Evolutionary conservation across 495 filamentous ascomycete species (phyloP).

Genomic region (Hyaloscypha bicolor): DNA sequence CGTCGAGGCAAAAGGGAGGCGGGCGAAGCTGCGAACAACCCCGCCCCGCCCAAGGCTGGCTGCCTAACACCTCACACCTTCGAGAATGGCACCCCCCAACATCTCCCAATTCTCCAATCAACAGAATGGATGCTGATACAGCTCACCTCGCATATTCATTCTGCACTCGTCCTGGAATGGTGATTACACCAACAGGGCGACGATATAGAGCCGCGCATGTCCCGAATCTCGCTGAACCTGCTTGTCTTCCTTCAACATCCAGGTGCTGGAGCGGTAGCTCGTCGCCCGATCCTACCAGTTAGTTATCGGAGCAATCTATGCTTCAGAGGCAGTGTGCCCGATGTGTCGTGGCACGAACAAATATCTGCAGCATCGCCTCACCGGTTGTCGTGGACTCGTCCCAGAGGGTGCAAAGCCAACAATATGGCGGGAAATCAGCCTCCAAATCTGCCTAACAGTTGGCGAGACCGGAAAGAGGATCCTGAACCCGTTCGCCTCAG

Average conservation of each 20-base stretch:
- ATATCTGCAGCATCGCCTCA: neutral
- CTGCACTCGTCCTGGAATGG: conserved; percentile 4
- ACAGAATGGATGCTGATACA: conserved; percentile 7
- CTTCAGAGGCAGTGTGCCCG: conserved; percentile 13
- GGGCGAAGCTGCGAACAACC: conserved; percentile 16
- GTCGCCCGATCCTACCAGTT: neutral
- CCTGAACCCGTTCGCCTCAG: conserved; percentile 3
- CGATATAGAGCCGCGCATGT: conserved; percentile 3
- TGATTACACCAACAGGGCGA: neutral
- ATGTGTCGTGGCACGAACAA: conserved; percentile 1
- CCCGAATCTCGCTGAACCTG: neutral
- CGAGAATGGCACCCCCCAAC: conserved; percentile 10
- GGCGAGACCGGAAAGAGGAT: conserved; percentile 8
- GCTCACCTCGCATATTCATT: conserved; percentile 10
- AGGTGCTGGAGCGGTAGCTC: neutral
- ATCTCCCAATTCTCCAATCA: conserved; percentile 12
- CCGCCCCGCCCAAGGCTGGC: conserved; percentile 7
- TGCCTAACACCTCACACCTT: conserved; percentile 12
- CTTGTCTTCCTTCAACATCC: neutral
- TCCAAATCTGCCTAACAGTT: conserved; percentile 5
- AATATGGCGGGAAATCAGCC: conserved; percentile 1
- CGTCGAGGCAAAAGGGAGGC: conserved; percentile 20
- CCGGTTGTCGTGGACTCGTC: neutral
- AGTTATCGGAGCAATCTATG: neutral
- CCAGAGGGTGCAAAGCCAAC: neutral